Percentiles rank a stretch among this genome's conserved stretches.
phyloP scores from a whole-genome alignment of 148 eudicot genomes.

The Camellia sinensis region DNA sequence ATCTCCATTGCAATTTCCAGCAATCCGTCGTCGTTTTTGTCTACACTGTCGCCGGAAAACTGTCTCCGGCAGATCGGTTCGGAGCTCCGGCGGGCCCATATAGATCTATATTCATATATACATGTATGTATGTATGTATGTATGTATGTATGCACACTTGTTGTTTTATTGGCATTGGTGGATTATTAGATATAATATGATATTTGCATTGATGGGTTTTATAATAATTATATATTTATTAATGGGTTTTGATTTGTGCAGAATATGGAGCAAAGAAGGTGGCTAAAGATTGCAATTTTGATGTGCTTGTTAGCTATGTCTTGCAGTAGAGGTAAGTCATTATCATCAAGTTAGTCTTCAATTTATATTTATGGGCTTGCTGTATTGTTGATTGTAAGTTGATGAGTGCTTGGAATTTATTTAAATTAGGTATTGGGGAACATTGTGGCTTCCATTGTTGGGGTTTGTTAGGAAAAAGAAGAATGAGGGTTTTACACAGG shows the following conservation, averaged over 20 bases:
- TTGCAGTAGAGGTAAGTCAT: constrained; percentile 14
- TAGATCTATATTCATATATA: not conserved
- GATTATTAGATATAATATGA: not conserved
- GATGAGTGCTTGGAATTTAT: not conserved
- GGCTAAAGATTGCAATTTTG: constrained; percentile 22
- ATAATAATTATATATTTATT: not conserved
- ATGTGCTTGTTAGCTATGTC: constrained; percentile 9
- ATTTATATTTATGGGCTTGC: not conserved
- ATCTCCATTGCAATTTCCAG: not conserved
- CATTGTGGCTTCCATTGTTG: not conserved
- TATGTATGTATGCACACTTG: not conserved
- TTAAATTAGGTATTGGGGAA: not conserved
- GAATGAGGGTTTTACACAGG: not conserved
- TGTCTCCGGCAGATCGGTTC: not conserved
- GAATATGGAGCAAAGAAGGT: constrained; percentile 20
- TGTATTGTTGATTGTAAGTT: not conserved
- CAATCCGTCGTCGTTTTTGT: not conserved
- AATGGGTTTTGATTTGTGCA: constrained; percentile 6
- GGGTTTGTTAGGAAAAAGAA: not conserved
- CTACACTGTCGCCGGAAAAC: not conserved
- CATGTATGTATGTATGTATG: not conserved
- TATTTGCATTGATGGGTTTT: not conserved
- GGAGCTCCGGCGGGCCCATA: not conserved
- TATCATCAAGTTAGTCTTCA: not conserved
- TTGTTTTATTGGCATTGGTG: not conserved